Base-by-base conservation (phyloP, 176 grass and related monocot species). In the Aegilops speltoides region DNA sequence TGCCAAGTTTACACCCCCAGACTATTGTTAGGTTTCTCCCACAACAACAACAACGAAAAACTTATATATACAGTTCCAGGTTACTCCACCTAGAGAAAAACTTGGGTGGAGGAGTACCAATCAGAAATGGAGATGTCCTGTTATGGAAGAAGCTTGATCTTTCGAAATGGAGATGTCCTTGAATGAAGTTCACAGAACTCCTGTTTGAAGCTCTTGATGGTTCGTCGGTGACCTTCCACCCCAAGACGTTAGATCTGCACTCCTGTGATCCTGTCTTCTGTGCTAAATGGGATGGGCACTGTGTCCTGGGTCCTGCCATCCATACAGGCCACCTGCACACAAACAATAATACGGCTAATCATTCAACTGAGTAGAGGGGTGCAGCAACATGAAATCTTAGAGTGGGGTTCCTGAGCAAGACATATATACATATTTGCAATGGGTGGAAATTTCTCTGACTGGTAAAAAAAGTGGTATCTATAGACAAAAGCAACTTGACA, bases 271-370 rank as follows among this genome's bases (percentile, higher is more conserved):
- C n/a, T 6, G 50, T 25, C 25, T 46, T 8, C 56, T 59, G 56
- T 13, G 59, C 69, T 87, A 38, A 16, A 67, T 37, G n/a, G 6
- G 36, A 67, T 41, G 14, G 22, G 10, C 29, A 36, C 8, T 19
- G 5, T 36, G 29, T 19, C 12, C 24, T 31, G 56, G 16, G 38
- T 52, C 64, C 25, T 15, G 14, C 1, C 6, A 20, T 84, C 64
- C 50, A 50, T 78, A 62, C 20, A 16, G 10, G 4, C 16, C 75
- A 54, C 8, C 87, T 89, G 74, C 29, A 84, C 60, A 71, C 16
- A 28, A 52, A 76, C 0, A 59, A 59, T 59, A 59, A 20, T 24
- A 50, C 1, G 2, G 3, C 3, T 10, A 10, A 22, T 77, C n/a
- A 83, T 14, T 5, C 10, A 59, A 22, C 56, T 59, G 56, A 59